phyloP scores from a whole-genome alignment of 495 filamentous ascomycete genomes.

The Melanomma pulvis-pyrius region DNA sequence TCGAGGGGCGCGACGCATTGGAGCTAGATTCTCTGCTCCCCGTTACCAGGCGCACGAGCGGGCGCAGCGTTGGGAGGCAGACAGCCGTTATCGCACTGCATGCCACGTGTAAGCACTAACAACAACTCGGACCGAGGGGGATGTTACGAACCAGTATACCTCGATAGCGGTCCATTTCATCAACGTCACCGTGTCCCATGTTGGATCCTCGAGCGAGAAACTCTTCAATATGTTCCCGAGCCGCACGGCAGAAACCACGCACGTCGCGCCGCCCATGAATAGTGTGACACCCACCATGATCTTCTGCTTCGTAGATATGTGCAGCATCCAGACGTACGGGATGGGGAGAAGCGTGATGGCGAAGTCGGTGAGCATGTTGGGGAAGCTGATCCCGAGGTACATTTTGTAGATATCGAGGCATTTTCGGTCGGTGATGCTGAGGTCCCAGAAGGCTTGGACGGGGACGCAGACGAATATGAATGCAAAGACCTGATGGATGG shows the following conservation, averaged over 20 bases:
- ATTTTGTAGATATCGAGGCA: slow-evolving; percentile 7
- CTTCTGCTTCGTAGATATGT: background rate
- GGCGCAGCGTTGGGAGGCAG: background rate
- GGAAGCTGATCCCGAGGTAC: background rate
- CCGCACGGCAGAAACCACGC: background rate
- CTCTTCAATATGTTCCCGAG: background rate
- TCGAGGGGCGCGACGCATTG: background rate
- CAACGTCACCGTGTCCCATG: slow-evolving; percentile 3
- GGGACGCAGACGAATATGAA: background rate
- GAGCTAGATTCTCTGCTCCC: background rate
- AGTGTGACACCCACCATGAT: background rate
- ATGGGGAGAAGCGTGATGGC: background rate
- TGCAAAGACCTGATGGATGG: background rate
- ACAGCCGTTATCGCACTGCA: background rate
- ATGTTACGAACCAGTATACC: background rate
- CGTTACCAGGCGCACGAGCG: background rate
- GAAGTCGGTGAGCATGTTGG: slow-evolving; percentile 3
- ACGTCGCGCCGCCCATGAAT: background rate
- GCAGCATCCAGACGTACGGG: slow-evolving; percentile 1
- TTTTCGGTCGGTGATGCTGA: background rate
- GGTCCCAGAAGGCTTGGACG: background rate
- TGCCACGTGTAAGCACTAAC: background rate
- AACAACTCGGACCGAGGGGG: background rate
- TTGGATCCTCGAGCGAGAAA: slow-evolving; percentile 5
- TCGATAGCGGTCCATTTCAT: slow-evolving; percentile 4